These are phyloP conservation scores for Apophysomyces trapeziformis DNA, from an alignment of 371 early-diverging fungal species.

Conservation along the genomic window DNA sequence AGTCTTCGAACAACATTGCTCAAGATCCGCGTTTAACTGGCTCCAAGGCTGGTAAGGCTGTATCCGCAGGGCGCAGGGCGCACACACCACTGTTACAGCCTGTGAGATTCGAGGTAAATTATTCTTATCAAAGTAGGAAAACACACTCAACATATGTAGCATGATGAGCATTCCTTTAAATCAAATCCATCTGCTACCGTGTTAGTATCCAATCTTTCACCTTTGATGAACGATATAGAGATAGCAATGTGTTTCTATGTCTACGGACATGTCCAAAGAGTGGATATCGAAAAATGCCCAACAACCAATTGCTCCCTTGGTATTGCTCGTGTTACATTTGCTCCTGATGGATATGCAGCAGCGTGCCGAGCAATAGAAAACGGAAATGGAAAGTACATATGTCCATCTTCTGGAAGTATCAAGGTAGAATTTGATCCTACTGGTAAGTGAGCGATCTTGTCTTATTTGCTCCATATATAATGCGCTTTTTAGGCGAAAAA, in stretches of 20 bases:
- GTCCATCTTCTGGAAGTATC: not conserved
- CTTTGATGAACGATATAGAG: slow-evolving; percentile 1
- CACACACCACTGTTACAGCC: slow-evolving; percentile 1
- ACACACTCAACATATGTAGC: not conserved
- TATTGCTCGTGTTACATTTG: slow-evolving; percentile 5
- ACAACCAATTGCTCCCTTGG: slow-evolving; percentile 4
- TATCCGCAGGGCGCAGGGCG: not conserved
- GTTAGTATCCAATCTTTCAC: not conserved
- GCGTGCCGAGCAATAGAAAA: slow-evolving; percentile 6
- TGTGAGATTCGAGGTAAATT: not conserved
- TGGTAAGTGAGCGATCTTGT: not conserved
- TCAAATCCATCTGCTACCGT: not conserved
- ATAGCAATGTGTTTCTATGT: slow-evolving; percentile 1
- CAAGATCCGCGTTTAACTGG: not conserved
- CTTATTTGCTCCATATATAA: not conserved
- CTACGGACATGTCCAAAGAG: slow-evolving; percentile 2
- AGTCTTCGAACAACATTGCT: not conserved
- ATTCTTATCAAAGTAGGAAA: not conserved
- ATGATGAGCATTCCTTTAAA: slow-evolving; percentile 4
- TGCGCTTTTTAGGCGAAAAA: not conserved
- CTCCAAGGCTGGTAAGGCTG: not conserved
- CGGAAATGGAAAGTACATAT: not conserved
- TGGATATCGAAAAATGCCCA: slow-evolving; percentile 8
- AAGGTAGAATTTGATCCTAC: slow-evolving; percentile 7
- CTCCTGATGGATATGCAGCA: slow-evolving; percentile 7